phyloP scores from a whole-genome alignment of 2,329 filamentous ascomycete genomes.

The Verticillium klebahnii region DNA sequence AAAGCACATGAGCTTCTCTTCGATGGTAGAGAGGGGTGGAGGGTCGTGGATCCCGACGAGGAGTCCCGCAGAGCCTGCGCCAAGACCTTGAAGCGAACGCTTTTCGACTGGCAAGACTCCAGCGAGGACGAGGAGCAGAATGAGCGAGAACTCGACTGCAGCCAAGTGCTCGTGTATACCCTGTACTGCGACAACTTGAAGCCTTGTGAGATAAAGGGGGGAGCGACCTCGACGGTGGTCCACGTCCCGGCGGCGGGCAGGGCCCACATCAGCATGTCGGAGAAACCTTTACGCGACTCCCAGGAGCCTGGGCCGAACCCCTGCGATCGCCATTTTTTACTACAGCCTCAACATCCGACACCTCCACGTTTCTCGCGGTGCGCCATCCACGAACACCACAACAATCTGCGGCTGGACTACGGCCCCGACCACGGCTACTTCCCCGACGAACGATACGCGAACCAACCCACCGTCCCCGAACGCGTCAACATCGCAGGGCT shows the following conservation, averaged over 20 bases:
- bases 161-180: not conserved
- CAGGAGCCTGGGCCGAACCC: not conserved
- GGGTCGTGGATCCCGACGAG: not conserved
- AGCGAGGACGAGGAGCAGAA: not conserved
- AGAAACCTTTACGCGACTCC: not conserved
- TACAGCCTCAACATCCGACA: not conserved
- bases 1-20: slow-evolving; percentile 2
- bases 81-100: not conserved
- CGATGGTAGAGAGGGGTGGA: not conserved
- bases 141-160: not conserved
- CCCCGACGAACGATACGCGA: not conserved
- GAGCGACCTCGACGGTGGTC: not conserved
- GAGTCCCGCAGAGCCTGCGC: not conserved
- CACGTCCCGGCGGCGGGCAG: not conserved
- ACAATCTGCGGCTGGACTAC: not conserved
- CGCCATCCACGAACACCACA: not conserved
- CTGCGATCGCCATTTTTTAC: not conserved
- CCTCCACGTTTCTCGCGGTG: not conserved
- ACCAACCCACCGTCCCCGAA: not conserved
- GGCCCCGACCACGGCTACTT: not conserved
- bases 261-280: not conserved
- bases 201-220: not conserved
- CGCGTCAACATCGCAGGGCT: not conserved
- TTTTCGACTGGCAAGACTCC: not conserved
- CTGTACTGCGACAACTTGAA: not conserved